Base-by-base conservation (phyloP, 2,329 filamentous ascomycete species). In the Aspergillus tanneri region DNA sequence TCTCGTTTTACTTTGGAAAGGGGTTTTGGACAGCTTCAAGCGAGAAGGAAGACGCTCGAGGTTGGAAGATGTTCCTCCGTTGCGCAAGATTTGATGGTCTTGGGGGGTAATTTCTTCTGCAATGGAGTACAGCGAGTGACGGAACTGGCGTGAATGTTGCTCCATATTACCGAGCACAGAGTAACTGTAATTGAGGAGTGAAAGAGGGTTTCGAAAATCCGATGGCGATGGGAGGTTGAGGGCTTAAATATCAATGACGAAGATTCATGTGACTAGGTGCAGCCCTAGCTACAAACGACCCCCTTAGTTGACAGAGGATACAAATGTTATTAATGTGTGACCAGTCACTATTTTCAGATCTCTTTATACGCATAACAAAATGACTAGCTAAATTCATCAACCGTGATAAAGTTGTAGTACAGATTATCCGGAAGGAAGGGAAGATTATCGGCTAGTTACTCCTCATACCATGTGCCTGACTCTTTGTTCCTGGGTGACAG, bases 21-120 rank as follows among this genome's bases (percentile, higher is more conserved):
- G 43, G 41, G 27, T 21, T 43, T 50, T 50, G 3, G 28, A 24
- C 37, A 34, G 30, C 19, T 38, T 38, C 14, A 50, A 32, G n/a
- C 43, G 43, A 32, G 43, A 50, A 9, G 43, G 48, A 34, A 50
- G 48, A 19, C 38, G 48, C 19, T 50, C 43, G 10, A 50, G 35
- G 18, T 34, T 46, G 7, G 48, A 50, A 8, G 48, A 43, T 12
- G 48, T 50, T 34, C 48, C 48, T 6, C 48, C 48, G 23, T 50
- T 38, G 38, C 39, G 36, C 8, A 50, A 30, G 27, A 50, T 50
- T n/a, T 43, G 30, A 27, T 50, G 43, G 14, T 50, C 43, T 35
- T 50, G 38, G 14, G 43, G 48, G 19, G 48, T 46, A 23, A 50
- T 42, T 12, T 50, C 48, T 24, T 50, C 48, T 10, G 39, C 7